Base-by-base conservation (phyloP, 148 eudicot genomes). In the Polygonum aviculare region DNA sequence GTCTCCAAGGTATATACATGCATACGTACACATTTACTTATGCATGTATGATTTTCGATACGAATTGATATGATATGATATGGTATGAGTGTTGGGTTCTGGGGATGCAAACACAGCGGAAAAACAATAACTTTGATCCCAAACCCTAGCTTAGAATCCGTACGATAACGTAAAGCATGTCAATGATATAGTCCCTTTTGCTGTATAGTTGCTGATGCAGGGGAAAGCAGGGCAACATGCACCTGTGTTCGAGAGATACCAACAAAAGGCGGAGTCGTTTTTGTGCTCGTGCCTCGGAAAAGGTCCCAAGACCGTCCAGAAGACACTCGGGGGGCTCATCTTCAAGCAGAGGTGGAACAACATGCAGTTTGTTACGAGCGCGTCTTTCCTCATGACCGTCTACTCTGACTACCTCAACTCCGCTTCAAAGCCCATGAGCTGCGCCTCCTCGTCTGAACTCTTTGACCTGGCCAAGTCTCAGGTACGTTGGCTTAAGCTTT, bases 291-390 rank as follows among this genome's bases (percentile, higher is more conserved):
- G 94, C 81, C 86, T 95, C 2, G 99, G 99, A 50, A 93, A 93
- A 84, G 94, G 98, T 36, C 78, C 72, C 39, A 87, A 77, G 19
- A 95, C 85, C 22, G 94, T 87, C 44, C 97, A 92, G 75, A 95
- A 86, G 79, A 92, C 97, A 3, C 98, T 97, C 0, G 98, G 98
- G 55, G 98, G 98, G 38, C 87, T 95, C 9, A 89, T 95, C 38
- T 92, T 85, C 85, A 85, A 91, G 40, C 98, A 95, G 82, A 90
- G 94, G 75, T 95, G 98, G 98, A 95, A 95, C 86, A 96, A 96
- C 74, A 36, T 96, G 88, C 99, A 96, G 86, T 96, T 93, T 79
- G 99, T 96, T n/a, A 96, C 98, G 10, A 84, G 96, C 76, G 96
- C 99, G n/a, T 89, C 97, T 3, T 95, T 95, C 87, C 96, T 95